phyloP scores from a whole-genome alignment of 2,329 filamentous ascomycete genomes.

The Xylaria sp. region DNA sequence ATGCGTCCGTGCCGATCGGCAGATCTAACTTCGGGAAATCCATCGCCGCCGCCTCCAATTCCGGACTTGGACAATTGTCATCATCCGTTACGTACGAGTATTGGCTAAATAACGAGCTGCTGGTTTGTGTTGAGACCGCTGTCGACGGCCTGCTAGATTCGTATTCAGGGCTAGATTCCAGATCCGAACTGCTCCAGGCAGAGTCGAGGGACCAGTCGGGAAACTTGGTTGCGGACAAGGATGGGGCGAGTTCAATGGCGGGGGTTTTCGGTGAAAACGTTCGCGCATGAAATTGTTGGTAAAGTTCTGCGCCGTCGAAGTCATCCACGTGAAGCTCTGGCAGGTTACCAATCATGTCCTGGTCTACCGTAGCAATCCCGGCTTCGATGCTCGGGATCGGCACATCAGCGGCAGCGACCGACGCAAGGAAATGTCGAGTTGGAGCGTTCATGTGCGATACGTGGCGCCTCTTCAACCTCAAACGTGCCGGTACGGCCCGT shows the following conservation, averaged over 20 bases:
- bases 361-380: conserved; percentile 43
- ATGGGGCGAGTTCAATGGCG: conserved; percentile 49
- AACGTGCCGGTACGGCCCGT: conserved; percentile 51
- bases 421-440: conserved; percentile 68
- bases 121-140: conserved; percentile 61
- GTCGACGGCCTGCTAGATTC: conserved; percentile 64
- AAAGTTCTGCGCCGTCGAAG: conserved; percentile 35
- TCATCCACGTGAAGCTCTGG: conserved; percentile 41
- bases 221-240: conserved; percentile 50
- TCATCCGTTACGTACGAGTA: conserved; percentile 61
- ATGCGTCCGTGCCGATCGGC: conserved; percentile 3
- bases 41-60: conserved; percentile 41
- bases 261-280: conserved; percentile 62
- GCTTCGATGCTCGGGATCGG: conserved; percentile 68
- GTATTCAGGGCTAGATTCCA: conserved; percentile 60
- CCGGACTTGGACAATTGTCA: conserved; percentile 56
- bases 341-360: conserved; percentile 47
- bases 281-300: conserved; percentile 42
- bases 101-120: conserved; percentile 59
- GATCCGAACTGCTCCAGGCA: conserved; percentile 53
- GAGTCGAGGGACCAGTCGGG: conserved; percentile 64
- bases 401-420: conserved; percentile 65
- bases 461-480: conserved; percentile 59
- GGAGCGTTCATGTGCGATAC: conserved; percentile 57
- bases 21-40: conserved; percentile 34